Percentiles rank a stretch among this genome's conserved stretches.
phyloP scores from a whole-genome alignment of 2,329 filamentous ascomycete species.

The Fusarium sp. region DNA sequence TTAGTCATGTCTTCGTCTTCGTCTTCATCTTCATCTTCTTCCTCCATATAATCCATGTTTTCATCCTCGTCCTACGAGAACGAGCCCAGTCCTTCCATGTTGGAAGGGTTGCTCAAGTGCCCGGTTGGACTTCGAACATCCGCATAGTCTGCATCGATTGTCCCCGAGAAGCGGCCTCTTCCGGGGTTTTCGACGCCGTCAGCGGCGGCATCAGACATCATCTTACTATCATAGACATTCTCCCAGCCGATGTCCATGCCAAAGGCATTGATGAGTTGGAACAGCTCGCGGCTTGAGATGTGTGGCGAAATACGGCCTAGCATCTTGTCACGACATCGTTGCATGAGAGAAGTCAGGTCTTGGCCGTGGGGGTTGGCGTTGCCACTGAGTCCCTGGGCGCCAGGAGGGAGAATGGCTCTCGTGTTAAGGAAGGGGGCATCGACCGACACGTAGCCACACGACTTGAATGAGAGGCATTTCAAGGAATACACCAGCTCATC shows the following conservation, averaged over 20 bases:
- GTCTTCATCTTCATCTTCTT: not conserved
- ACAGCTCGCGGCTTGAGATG: constrained; percentile 46
- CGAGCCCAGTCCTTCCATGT: not conserved
- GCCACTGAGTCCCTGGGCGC: constrained; percentile 37
- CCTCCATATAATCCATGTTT: not conserved
- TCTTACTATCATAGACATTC: constrained; percentile 47
- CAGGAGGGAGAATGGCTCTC: constrained; percentile 48
- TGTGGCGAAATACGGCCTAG: constrained; percentile 51
- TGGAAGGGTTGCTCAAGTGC: not conserved
- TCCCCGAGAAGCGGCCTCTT: constrained; percentile 56
- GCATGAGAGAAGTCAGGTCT: constrained; percentile 49
- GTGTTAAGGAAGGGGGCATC: constrained; percentile 52
- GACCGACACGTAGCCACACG: constrained; percentile 71
- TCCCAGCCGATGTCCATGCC: constrained; percentile 55
- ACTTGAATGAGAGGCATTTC: constrained; percentile 64
- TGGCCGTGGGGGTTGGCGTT: constrained; percentile 41
- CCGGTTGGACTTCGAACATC: constrained; percentile 1
- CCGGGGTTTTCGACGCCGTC: constrained; percentile 55
- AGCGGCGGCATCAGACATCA: constrained; percentile 48
- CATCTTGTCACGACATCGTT: constrained; percentile 52
- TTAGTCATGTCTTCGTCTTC: not conserved
- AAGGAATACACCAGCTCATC: constrained; percentile 50
- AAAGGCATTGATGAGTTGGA: constrained; percentile 48
- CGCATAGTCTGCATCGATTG: constrained; percentile 36
- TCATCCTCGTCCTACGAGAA: constrained; percentile 11